Evolutionary conservation across 31 red algal species (phyloP).

Genomic region (Endocladia muricata): DNA sequence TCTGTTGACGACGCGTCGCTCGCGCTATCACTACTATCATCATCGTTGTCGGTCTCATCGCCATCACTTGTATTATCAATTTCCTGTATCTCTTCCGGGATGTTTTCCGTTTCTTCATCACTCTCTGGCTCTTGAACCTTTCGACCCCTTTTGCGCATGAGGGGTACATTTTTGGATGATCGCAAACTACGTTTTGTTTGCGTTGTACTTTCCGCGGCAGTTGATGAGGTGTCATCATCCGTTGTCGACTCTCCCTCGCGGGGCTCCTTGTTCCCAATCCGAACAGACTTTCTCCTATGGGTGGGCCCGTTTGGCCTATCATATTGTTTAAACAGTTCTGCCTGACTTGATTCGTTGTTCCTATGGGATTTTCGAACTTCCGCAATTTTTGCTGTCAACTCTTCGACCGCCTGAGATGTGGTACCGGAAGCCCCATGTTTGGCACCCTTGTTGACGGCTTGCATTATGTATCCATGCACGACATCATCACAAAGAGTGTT

Average conservation of each 20-base stretch:
- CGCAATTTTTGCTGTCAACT: slow-evolving; percentile 31
- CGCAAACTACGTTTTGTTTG: no score
- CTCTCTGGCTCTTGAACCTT: not conserved
- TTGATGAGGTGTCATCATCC: no score
- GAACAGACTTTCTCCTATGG: no score
- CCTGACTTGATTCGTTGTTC: no score
- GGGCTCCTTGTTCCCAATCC: no score
- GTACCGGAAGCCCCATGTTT: slow-evolving; percentile 13
- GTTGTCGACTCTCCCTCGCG: no score
- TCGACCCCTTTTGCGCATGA: no score
- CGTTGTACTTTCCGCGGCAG: no score
- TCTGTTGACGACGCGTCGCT: not conserved
- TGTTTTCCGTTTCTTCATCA: not conserved
- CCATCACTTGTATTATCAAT: no score
- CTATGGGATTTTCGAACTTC: slow-evolving; percentile 19
- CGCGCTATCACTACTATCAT: not conserved
- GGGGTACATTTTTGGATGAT: no score
- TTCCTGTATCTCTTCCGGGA: not conserved
- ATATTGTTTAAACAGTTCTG: no score
- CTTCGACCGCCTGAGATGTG: slow-evolving; percentile 18
- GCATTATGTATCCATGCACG: slow-evolving; percentile 33
- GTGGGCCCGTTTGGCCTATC: no score
- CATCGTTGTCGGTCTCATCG: not conserved
- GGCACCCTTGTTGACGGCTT: slow-evolving; percentile 46
- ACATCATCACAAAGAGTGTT: slow-evolving; percentile 34